These are phyloP conservation scores for Solanum commersonii DNA, from an alignment of 257 asterid species.

Conservation along the genomic window DNA sequence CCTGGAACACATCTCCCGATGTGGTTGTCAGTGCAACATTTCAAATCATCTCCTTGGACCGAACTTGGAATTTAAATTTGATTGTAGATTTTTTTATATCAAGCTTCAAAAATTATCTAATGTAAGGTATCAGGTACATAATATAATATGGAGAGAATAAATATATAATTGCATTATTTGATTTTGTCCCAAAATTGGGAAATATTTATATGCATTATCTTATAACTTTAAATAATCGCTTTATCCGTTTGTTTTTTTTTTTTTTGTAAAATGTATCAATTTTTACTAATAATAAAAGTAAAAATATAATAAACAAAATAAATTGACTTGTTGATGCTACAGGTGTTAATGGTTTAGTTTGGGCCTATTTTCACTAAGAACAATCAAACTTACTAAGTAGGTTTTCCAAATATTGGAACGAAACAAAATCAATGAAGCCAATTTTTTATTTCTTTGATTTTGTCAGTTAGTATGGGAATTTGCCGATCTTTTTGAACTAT, in stretches of 20 bases:
- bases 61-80: not conserved
- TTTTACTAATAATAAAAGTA: too few species aligned
- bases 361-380: not conserved
- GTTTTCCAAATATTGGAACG: not conserved
- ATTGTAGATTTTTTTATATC: not conserved
- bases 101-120: not conserved
- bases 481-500: too few species aligned
- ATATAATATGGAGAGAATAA: not conserved
- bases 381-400: too few species aligned
- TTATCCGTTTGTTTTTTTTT: too few species aligned
- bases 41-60: not conserved
- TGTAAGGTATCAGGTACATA: not conserved
- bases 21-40: not conserved
- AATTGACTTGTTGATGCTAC: not conserved
- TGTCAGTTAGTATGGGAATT: too few species aligned
- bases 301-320: not conserved
- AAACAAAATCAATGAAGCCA: too few species aligned
- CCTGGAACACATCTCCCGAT: not conserved
- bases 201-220: not conserved
- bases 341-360: not conserved
- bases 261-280: too few species aligned
- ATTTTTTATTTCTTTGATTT: too few species aligned
- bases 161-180: not conserved
- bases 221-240: not conserved
- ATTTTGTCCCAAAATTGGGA: not conserved